Conservation (phyloP, 1,284 basidiomycete genomes). For the Ustilago sp. region DNA sequence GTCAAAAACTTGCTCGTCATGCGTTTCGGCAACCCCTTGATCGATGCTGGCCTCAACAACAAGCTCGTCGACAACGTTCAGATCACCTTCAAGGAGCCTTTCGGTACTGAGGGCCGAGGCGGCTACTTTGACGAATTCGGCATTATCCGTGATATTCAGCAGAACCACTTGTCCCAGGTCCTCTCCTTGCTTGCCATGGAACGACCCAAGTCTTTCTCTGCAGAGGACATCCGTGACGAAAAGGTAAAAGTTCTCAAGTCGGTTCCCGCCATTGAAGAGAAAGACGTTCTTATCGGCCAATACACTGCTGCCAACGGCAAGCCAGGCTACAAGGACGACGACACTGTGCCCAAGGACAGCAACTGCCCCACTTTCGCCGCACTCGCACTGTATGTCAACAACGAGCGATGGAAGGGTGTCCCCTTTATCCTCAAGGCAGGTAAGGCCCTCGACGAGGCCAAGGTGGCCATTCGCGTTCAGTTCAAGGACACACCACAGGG, state of each 20-base stretch:
- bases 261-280: conserved; percentile 64
- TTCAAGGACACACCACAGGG: conserved; percentile 62
- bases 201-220: conserved; percentile 66
- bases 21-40: conserved; percentile 66
- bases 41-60: conserved; percentile 68
- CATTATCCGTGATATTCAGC: conserved; percentile 70
- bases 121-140: conserved; percentile 71
- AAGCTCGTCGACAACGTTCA: conserved; percentile 69
- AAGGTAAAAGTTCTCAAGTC: conserved; percentile 69
- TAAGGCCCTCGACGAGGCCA: conserved; percentile 68
- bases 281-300: conserved; percentile 70
- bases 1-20: conserved; percentile 68
- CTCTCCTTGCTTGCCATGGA: conserved; percentile 70
- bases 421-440: conserved; percentile 69
- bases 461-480: conserved; percentile 67
- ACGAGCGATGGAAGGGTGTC: conserved; percentile 66
- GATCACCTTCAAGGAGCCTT: conserved; percentile 70
- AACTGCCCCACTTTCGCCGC: conserved; percentile 70
- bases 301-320: conserved; percentile 68
- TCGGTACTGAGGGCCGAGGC: conserved; percentile 70
- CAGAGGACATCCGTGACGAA: conserved; percentile 69
- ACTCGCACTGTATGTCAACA: conserved; percentile 65
- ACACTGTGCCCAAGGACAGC: conserved; percentile 70
- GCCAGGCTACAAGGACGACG: conserved; percentile 71
- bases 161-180: conserved; percentile 70